These are phyloP conservation scores for Clavispora santaluciae DNA, from an alignment of 805 yeast species.

Conservation along the genomic window DNA sequence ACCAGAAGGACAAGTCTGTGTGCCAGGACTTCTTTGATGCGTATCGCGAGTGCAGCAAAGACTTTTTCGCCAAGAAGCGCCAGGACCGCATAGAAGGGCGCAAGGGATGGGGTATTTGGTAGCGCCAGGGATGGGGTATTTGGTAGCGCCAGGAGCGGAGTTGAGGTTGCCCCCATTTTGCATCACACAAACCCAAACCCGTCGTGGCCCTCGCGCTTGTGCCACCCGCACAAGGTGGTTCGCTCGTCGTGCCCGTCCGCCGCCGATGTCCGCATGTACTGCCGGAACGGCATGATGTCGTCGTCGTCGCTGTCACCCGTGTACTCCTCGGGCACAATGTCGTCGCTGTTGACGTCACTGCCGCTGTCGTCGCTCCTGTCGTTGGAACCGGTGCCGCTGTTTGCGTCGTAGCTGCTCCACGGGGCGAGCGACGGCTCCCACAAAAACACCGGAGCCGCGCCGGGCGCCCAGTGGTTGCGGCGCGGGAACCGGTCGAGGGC, in stretches of 20 bases:
- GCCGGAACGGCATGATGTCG: background rate
- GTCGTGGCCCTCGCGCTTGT: background rate
- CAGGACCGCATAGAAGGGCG: constrained; percentile 33
- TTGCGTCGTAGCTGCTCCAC: background rate
- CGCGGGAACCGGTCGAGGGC: constrained; percentile 8
- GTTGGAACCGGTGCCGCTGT: background rate
- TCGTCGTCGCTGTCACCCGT: constrained; percentile 1
- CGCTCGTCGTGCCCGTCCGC: background rate
- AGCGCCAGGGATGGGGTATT: no score
- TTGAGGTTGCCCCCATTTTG: no score
- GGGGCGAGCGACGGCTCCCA: background rate
- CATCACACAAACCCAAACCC: constrained; percentile 1
- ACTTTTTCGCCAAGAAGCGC: constrained; percentile 35
- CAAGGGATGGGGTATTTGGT: constrained; percentile 44
- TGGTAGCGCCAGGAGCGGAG: no score
- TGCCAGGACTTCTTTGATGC: constrained; percentile 81
- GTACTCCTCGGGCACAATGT: background rate
- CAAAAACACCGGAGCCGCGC: background rate
- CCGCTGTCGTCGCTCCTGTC: background rate
- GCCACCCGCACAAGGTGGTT: background rate
- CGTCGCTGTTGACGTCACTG: constrained; percentile 1
- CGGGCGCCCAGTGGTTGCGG: no score
- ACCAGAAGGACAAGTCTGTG: constrained; percentile 62
- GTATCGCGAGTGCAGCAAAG: constrained; percentile 69
- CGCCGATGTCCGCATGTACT: no score